Evolutionary conservation across 2,329 filamentous ascomycete genomes (phyloP).

Genomic region (Nigrospora sphaerica): DNA sequence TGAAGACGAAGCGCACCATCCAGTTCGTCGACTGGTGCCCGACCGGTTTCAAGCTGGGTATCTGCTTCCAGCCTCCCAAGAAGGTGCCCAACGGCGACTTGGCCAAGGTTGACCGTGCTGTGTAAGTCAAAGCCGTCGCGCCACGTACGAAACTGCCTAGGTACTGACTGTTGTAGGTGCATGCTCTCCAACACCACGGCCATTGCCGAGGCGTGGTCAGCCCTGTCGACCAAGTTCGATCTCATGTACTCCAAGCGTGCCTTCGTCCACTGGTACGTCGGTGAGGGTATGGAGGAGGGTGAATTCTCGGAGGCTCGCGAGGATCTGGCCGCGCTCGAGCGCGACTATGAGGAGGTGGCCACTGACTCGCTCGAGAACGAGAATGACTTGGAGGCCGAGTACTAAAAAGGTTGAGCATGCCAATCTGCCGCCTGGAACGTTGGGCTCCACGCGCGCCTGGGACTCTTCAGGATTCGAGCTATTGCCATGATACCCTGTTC

Average conservation of each 20-base stretch:
- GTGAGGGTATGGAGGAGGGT: conserved; percentile 99
- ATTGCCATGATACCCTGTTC: conserved; percentile 11
- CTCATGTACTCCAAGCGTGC: conserved; percentile 99
- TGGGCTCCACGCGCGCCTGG: background rate
- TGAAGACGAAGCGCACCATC: conserved; percentile 99
- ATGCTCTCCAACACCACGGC: conserved; percentile 99
- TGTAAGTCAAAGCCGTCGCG: conserved; percentile 55
- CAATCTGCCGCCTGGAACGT: background rate
- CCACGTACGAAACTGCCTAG: background rate
- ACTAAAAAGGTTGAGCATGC: conserved; percentile 48
- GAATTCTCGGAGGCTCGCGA: conserved; percentile 99
- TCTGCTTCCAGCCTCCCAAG: conserved; percentile 98
- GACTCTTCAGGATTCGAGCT: conserved; percentile 4
- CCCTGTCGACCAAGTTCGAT: conserved; percentile 96
- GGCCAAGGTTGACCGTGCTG: conserved; percentile 95
- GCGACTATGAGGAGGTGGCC: conserved; percentile 98
- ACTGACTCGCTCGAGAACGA: conserved; percentile 88
- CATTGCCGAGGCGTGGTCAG: conserved; percentile 96
- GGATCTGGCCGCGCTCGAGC: conserved; percentile 94
- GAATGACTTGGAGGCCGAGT: conserved; percentile 81
- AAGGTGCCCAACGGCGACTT: conserved; percentile 95
- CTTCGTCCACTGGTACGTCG: conserved; percentile 99
- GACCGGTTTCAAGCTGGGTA: conserved; percentile 99
- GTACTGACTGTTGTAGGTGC: conserved; percentile 49
- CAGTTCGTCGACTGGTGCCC: conserved; percentile 99